Base-by-base conservation (phyloP, 2,329 filamentous ascomycete species). In the Sporothrix brunneoviolacea region DNA sequence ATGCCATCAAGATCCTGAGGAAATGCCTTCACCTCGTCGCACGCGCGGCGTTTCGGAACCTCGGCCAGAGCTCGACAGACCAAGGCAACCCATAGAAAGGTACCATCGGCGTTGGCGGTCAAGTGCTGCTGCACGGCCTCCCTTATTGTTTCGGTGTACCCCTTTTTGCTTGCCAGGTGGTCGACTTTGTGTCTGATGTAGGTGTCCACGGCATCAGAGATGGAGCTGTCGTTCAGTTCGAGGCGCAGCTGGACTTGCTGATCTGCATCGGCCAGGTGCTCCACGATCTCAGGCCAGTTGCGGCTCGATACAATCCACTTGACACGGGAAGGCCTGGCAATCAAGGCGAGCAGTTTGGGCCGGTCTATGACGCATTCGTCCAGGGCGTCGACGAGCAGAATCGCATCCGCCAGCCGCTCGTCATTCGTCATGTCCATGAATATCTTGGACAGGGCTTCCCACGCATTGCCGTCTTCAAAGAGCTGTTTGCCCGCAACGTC, bases 301-400 rank as follows among this genome's bases (percentile, higher is more conserved):
- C 71, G 69, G 54, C 71, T 74, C 1, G 70, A 70, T 3, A 73
- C 53, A 24, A 74, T 53, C 68, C 67, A 74, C 56, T 71, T 74
- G 18, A 68, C 57, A 8, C 51, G 39, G 3, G 42, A 27, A 48
- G 51, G 56, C 3, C 61, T 42, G 12, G 52, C 46, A 36, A 75
- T 63, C 5, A 72, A 57, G 3, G 65, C 44, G 8, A 73, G 59
- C 30, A 74, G 66, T 35, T 59, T 30, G 3, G 40, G 6, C 8
- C 22, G 52, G 32, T 39, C 54, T 8, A 15, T 8, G 3, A 19
- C 40, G 53, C 72, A 77, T 55, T 77, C 71, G 52, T 78, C 71
- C 0, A 77, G 67, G 2, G 68, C 71, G 57, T 77, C 70, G 28
- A 77, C 61, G 3, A 76, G 53, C 4, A 76, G 38, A 53, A 66